Evolutionary conservation across 2,329 filamentous ascomycete species (phyloP), one percentile per base, ranked within the genome.

Genomic region (Cladosporium sp.): DNA sequence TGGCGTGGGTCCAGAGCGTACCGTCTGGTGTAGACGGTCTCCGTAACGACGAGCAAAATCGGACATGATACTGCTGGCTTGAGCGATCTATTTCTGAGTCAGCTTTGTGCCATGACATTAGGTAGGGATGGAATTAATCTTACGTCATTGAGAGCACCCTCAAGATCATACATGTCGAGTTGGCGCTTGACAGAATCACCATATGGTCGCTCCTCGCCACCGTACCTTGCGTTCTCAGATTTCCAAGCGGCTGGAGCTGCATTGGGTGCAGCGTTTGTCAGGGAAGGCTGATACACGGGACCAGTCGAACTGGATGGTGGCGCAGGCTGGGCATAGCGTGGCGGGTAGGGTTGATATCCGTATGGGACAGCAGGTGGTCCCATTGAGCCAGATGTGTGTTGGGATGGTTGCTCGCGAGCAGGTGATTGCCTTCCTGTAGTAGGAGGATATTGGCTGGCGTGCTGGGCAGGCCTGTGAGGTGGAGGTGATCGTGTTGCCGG

Each of bases 111-210:
- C 44, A 46, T 18, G 4, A 40, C 8, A 21, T 11, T 21, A 11
- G 31, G 12, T 28, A 26, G 21, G 5, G 5, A 11, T 12, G 11
- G 1, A 33, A 49, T 8, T 52, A 44, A 55, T 75, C 77, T 62
- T 74, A 82, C 81, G 73, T 84, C 81, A 59, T 81, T 83, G 5
- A 84, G 72, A 4, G 81, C 82, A 29, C 80, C 78, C 68, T 83
- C 86, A 29, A 89, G 75, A 73, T 89, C 87, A 68, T 86, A 89
- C 57, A 83, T 81, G 49, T 89, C 87, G 3, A 89, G 77, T 75
- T 89, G 86, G 46, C 87, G 82, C 73, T 89, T 89, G n/a, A 88
- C 83, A 12, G 78, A 82, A 58, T 83, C 79, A 31, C 80, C 81
- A 67, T 78, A 75, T 72, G 74, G 72, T 57, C 70, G 57, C 23